Evolutionary conservation across 257 asterid species (phyloP), one percentile per base, ranked within the genome.

Genomic region (Rhazya stricta): DNA sequence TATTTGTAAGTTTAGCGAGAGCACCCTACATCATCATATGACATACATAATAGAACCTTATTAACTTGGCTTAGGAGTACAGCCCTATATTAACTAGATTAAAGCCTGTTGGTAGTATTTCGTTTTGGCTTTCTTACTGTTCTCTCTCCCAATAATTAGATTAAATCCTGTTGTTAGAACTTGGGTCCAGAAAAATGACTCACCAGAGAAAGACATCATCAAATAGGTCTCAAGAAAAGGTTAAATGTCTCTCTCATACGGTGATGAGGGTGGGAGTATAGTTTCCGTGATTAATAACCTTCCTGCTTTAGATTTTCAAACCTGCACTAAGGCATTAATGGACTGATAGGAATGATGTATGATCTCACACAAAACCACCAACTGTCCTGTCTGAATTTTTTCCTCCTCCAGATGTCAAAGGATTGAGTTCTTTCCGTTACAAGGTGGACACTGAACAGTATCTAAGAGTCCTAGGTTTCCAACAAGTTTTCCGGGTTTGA

Each of bases 291-390:
- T 67, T 37, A 51, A 16, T 66, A 42, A n/a, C 50, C 67, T 75
- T 61, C 74, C 69, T 16, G 50, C 39, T 39, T n/a, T 63, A 57
- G 57, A 73, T 41, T 27, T 74, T 65, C 70, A 65, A 34, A 65
- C 25, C 48, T 36, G 29, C 69, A 62, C 69, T n/a, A 30, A 15
- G 39, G 34, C 43, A 1, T 39, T 18, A 15, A 62, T 62, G 16
- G 43, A 32, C 25, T 62, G 21, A 15, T 62, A 16, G 43, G 42
- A 32, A 27, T 16, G 41, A 61, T 36, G 9, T 30, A 13, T 63
- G 69, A 7, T 63, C 34, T 45, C 69, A 63, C 23, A 34, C 13
- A 34, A 63, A 63, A 34, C 69, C 69, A 13, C 43, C 69, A 63
- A 29, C 23, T 61, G 67, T 61, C 67, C 42, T 3, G 3, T 61